Percentiles rank a stretch among this genome's conserved stretches.
These are phyloP conservation scores for Plasmodium vivax DNA, from an alignment of 169 alveolate species.

Conservation along the genomic window DNA sequence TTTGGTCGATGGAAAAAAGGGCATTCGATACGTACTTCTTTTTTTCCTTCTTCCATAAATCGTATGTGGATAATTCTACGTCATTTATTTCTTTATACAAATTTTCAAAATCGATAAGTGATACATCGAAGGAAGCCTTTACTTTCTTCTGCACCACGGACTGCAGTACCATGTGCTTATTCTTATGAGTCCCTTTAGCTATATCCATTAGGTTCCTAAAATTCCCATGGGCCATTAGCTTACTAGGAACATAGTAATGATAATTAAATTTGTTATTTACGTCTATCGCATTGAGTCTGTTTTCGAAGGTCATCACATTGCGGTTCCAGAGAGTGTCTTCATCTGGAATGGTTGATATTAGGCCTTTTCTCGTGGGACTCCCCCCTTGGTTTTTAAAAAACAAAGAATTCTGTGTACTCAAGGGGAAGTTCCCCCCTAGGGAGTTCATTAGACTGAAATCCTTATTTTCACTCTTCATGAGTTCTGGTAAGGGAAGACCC, in stretches of 20 bases:
- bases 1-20: constrained; percentile 59
- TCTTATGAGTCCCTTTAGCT: constrained; percentile 8
- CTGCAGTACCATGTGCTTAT: constrained; percentile 11
- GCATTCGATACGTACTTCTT: constrained; percentile 65
- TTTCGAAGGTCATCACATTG: constrained; percentile 51
- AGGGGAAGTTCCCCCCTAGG: constrained; percentile 1
- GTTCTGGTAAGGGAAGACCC: constrained; percentile 24
- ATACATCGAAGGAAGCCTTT: constrained; percentile 31
- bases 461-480: constrained; percentile 60
- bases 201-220: constrained; percentile 47
- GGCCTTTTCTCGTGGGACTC: not conserved
- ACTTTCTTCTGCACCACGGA: not conserved
- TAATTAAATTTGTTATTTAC: constrained; percentile 49
- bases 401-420: not conserved
- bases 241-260: constrained; percentile 71
- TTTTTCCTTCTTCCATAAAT: constrained; percentile 74
- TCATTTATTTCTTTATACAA: constrained; percentile 52
- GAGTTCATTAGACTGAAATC: constrained; percentile 41
- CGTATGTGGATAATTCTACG: constrained; percentile 57
- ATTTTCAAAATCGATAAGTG: constrained; percentile 65
- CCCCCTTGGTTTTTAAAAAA: constrained; percentile 9
- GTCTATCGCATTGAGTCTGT: constrained; percentile 58
- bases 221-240: constrained; percentile 50
- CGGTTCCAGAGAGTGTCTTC: constrained; percentile 73
- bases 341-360: constrained; percentile 63